Conservation (phyloP, 78 protist genomes). For the Dictyostelium firmibasis region DNA sequence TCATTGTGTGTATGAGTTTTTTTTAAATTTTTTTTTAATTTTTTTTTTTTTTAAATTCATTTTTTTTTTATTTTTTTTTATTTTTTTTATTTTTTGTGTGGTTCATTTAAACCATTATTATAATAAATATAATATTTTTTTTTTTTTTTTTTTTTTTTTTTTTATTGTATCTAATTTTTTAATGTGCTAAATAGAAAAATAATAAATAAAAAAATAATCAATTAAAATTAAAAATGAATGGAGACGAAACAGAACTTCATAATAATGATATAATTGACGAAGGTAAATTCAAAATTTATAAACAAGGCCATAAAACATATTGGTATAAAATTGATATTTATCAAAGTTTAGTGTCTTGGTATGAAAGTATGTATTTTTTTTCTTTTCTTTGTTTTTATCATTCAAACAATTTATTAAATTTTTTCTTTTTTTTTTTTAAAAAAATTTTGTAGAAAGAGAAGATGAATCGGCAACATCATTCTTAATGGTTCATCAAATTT, state of each 20-base stretch:
- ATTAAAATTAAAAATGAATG: neutral
- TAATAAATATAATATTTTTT: neutral
- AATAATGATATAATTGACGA: conserved; percentile 1
- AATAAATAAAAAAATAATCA: no score
- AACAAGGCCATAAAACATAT: conserved; percentile 15
- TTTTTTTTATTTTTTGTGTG: neutral
- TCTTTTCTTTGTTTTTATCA: neutral
- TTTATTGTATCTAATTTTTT: neutral
- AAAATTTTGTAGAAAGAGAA: neutral
- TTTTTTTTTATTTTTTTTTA: no score
- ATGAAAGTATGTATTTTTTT: neutral
- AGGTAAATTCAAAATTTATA: neutral
- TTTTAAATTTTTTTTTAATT: neutral
- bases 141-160: neutral
- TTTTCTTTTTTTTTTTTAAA: no score
- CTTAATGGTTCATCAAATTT: neutral
- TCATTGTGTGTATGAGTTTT: neutral
- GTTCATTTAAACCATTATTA: neutral
- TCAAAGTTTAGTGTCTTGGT: conserved; percentile 12
- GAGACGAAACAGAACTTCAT: neutral
- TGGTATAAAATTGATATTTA: conserved; percentile 4
- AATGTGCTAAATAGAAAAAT: no score
- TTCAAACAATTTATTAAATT: no score
- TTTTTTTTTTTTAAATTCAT: neutral
- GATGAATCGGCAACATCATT: conserved; percentile 17